These are phyloP conservation scores for Davidsoniella neocaledoniae DNA, from an alignment of 2,329 filamentous ascomycete species.

Conservation along the genomic window DNA sequence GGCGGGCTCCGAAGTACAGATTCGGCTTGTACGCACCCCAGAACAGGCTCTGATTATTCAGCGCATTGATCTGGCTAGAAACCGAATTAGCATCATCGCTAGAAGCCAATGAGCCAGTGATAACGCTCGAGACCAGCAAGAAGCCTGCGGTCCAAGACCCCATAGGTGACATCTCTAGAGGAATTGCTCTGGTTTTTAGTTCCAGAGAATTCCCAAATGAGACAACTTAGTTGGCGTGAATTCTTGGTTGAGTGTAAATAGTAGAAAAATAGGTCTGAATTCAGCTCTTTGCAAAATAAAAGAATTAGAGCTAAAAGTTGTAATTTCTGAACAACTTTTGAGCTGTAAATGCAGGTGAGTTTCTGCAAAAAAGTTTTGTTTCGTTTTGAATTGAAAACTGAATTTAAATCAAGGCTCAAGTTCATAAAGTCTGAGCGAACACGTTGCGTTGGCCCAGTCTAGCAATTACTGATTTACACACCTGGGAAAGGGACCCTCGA, in stretches of 20 bases:
- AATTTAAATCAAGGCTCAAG: not conserved
- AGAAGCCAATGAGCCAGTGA: constrained; percentile 2
- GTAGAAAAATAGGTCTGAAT: not conserved
- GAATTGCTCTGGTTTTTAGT: no score
- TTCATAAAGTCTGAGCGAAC: no score
- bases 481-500: not conserved
- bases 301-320: no score
- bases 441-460: not conserved
- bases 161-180: constrained; percentile 12
- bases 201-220: no score
- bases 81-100: not conserved
- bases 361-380: no score
- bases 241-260: no score
- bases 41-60: constrained; percentile 68
- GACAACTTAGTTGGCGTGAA: no score
- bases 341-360: no score
- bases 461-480: not conserved
- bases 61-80: constrained; percentile 10
- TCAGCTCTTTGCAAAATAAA: no score
- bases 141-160: constrained; percentile 11
- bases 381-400: no score
- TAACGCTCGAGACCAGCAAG: constrained; percentile 8
- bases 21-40: constrained; percentile 95
- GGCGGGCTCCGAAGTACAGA: constrained; percentile 80
- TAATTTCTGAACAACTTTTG: no score